Percentiles rank a stretch among this genome's conserved stretches.
phyloP scores from a whole-genome alignment of 2,329 filamentous ascomycete genomes.

The Phialophora macrospora region DNA sequence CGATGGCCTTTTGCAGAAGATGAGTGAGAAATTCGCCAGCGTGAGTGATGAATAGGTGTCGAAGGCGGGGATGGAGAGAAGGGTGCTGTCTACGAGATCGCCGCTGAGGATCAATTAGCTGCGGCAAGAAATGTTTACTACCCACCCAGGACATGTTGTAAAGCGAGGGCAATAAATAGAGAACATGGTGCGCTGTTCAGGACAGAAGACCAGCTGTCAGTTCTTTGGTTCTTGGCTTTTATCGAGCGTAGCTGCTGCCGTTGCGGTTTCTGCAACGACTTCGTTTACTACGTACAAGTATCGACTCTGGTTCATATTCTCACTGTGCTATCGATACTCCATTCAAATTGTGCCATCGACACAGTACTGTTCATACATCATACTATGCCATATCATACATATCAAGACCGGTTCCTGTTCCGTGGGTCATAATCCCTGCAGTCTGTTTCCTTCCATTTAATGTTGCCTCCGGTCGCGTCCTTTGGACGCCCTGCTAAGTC shows the following conservation, averaged over 20 bases:
- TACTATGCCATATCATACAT: neutral
- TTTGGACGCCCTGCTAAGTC: neutral
- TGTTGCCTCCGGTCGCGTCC: neutral
- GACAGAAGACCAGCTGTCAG: neutral
- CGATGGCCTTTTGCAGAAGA: slow-evolving; percentile 84
- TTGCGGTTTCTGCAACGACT: neutral
- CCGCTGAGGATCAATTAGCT: neutral
- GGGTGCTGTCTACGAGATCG: neutral
- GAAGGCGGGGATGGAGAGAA: neutral
- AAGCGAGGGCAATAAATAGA: neutral
- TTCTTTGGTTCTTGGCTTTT: neutral
- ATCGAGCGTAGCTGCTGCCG: neutral
- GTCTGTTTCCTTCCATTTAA: neutral
- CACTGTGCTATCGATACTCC: neutral
- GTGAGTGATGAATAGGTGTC: slow-evolving; percentile 82
- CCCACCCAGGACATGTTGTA: neutral
- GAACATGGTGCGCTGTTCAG: neutral
- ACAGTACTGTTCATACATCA: too few species aligned
- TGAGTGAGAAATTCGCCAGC: slow-evolving; percentile 97
- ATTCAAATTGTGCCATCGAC: neutral
- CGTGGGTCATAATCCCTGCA: neutral
- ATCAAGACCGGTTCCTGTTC: neutral
- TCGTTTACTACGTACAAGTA: neutral
- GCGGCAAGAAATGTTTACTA: neutral
- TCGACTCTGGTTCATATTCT: neutral